A percentile compares a stretch with the other conserved stretches of the same genome.
phyloP scores from a whole-genome alignment of 371 early-diverging fungal genomes.

The Lichtheimia hyalospora region DNA sequence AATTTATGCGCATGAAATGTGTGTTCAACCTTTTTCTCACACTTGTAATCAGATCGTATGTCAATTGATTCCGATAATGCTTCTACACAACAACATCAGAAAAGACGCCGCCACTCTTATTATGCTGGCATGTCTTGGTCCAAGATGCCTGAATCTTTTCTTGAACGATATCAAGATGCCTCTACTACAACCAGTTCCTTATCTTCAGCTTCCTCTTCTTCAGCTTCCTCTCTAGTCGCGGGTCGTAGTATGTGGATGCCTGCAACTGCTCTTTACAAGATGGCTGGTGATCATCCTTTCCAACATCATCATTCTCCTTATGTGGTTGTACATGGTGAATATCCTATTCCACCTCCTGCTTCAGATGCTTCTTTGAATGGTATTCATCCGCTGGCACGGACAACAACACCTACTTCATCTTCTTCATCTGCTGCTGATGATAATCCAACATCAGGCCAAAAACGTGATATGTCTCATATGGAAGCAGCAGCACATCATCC shows the following conservation, averaged over 20 bases:
- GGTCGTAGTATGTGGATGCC: too few species aligned
- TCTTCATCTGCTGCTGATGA: slow-evolving; percentile 13
- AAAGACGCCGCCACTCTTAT: slow-evolving; percentile 41
- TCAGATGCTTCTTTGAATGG: too few species aligned
- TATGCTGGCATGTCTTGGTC: slow-evolving; percentile 42
- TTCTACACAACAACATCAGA: slow-evolving; percentile 2
- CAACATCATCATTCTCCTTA: slow-evolving; percentile 5
- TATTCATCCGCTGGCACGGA: slow-evolving; percentile 5
- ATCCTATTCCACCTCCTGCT: too few species aligned
- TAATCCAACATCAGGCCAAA: background rate
- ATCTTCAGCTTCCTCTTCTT: slow-evolving; percentile 4
- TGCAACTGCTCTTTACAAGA: background rate
- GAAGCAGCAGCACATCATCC: background rate
- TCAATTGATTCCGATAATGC: slow-evolving; percentile 37
- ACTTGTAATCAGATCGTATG: slow-evolving; percentile 27
- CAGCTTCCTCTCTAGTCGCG: background rate
- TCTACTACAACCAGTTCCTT: background rate
- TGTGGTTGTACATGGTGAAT: too few species aligned
- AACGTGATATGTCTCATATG: background rate
- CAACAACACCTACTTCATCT: background rate
- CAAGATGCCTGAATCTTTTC: slow-evolving; percentile 34
- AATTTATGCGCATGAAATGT: slow-evolving; percentile 44
- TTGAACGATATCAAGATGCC: slow-evolving; percentile 21
- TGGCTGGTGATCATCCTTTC: background rate
- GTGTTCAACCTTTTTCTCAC: slow-evolving; percentile 4